Conservation (phyloP, 2,329 filamentous ascomycete species). For the Neurospora crassa region DNA sequence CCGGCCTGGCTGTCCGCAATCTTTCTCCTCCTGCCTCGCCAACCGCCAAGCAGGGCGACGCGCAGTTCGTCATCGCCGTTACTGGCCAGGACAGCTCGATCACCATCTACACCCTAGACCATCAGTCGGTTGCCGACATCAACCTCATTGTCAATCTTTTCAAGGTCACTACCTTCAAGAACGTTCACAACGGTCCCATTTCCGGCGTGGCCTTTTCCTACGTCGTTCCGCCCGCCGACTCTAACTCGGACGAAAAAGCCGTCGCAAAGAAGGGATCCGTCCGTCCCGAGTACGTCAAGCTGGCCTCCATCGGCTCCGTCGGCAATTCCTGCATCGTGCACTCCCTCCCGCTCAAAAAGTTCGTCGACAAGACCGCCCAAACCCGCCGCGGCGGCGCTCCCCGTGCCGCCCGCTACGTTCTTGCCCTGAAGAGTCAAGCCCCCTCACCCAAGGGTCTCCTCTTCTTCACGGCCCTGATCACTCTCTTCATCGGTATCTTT, state of each 20-base stretch:
- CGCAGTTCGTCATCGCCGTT: slow-evolving; percentile 73
- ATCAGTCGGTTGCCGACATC: slow-evolving; percentile 37
- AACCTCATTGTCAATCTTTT: slow-evolving; percentile 43
- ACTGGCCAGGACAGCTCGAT: slow-evolving; percentile 74
- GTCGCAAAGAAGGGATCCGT: slow-evolving; percentile 23
- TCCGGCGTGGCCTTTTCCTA: slow-evolving; percentile 49
- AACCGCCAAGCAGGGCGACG: slow-evolving; percentile 46
- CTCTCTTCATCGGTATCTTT: slow-evolving; percentile 51
- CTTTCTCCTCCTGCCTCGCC: slow-evolving; percentile 48
- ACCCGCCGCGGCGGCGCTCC: slow-evolving; percentile 30
- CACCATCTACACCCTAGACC: slow-evolving; percentile 67
- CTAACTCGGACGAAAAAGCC: slow-evolving; percentile 29
- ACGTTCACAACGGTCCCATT: slow-evolving; percentile 48
- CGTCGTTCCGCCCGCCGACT: slow-evolving; percentile 37
- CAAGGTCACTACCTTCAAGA: slow-evolving; percentile 41
- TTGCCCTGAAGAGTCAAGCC: slow-evolving; percentile 47
- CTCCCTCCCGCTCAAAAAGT: slow-evolving; percentile 57
- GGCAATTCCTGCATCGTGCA: slow-evolving; percentile 73
- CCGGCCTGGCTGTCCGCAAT: slow-evolving; percentile 66
- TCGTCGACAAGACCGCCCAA: slow-evolving; percentile 26
- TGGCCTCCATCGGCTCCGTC: slow-evolving; percentile 68
- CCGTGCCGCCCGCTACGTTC: slow-evolving; percentile 57
- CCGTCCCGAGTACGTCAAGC: slow-evolving; percentile 54
- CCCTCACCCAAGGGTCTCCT: slow-evolving; percentile 43
- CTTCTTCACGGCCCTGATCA: slow-evolving; percentile 43